phyloP scores from a whole-genome alignment of 1,284 basidiomycete species.

The Apiotrichum domesticum region DNA sequence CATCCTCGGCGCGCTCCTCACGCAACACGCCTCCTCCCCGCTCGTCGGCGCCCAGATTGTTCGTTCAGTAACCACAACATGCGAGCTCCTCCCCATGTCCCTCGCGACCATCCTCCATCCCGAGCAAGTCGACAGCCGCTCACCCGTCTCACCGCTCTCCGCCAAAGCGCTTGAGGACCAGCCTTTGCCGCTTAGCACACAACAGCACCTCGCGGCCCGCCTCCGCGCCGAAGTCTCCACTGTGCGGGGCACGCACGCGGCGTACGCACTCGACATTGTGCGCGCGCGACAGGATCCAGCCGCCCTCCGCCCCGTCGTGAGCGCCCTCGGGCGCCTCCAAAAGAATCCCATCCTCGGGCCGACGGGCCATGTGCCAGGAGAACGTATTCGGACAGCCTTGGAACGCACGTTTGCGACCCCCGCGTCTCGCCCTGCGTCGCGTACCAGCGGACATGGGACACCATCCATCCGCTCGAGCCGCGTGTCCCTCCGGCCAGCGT shows the following conservation, averaged over 20 bases:
- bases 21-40: slow-evolving; percentile 24
- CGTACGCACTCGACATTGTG: slow-evolving; percentile 25
- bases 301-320: slow-evolving; percentile 22
- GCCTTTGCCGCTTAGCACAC: slow-evolving; percentile 3
- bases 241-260: slow-evolving; percentile 15
- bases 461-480: neutral
- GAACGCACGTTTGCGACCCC: slow-evolving; percentile 21
- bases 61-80: slow-evolving; percentile 18
- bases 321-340: slow-evolving; percentile 23
- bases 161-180: slow-evolving; percentile 1
- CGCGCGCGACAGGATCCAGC: slow-evolving; percentile 14
- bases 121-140: neutral
- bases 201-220: slow-evolving; percentile 21
- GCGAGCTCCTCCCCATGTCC: slow-evolving; percentile 31
- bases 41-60: slow-evolving; percentile 24
- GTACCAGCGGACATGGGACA: slow-evolving; percentile 1
- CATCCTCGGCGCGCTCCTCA: slow-evolving; percentile 25
- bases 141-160: neutral
- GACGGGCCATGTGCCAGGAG: slow-evolving; percentile 37
- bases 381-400: slow-evolving; percentile 37
- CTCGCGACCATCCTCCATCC: slow-evolving; percentile 24
- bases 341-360: slow-evolving; percentile 39
- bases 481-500: neutral
- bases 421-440: neutral
- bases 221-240: slow-evolving; percentile 18